phyloP scores from a whole-genome alignment of 1,284 basidiomycete genomes.

The Naganishia albida region DNA sequence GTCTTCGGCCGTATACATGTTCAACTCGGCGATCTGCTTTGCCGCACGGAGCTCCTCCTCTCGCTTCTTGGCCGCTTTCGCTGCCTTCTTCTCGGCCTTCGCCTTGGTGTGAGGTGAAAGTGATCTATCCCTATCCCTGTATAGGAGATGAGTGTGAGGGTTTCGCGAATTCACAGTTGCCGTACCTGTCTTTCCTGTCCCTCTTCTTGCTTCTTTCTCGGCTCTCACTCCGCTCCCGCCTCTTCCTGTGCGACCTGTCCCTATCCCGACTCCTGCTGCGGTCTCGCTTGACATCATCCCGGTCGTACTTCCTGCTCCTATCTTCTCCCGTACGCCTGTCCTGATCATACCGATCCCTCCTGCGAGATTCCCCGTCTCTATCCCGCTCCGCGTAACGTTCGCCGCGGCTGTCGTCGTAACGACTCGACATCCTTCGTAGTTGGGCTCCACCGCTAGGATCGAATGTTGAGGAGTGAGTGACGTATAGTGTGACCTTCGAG shows the following conservation, averaged over 20 bases:
- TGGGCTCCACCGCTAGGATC: too few relatives aligned
- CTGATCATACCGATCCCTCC: conserved; percentile 21
- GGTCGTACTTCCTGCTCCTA: conserved; percentile 24
- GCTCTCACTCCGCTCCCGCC: conserved; percentile 41
- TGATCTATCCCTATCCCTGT: conserved; percentile 43
- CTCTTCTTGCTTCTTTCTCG: conserved; percentile 45
- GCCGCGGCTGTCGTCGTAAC: conserved; percentile 31
- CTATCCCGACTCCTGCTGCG: conserved; percentile 40
- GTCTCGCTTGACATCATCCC: conserved; percentile 39
- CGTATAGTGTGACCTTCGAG: too few relatives aligned
- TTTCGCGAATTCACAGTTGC: not conserved
- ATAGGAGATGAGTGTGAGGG: conserved; percentile 6
- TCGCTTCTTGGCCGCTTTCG: conserved; percentile 78
- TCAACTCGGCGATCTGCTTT: conserved; percentile 75
- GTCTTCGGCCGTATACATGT: conserved; percentile 85
- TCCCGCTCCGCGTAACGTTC: not conserved
- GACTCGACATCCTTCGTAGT: conserved; percentile 2
- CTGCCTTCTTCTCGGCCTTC: conserved; percentile 62
- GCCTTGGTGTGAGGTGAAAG: conserved; percentile 53
- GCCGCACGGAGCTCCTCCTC: conserved; percentile 81
- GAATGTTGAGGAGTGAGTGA: too few relatives aligned
- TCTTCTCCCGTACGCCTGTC: conserved; percentile 33
- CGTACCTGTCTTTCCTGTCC: conserved; percentile 48
- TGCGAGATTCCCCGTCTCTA: conserved; percentile 22
- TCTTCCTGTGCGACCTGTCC: conserved; percentile 35